Percentiles rank a stretch among this genome's conserved stretches.
Conservation (phyloP, 2,329 filamentous ascomycete species). For the Paraphaeosphaeria minitans region DNA sequence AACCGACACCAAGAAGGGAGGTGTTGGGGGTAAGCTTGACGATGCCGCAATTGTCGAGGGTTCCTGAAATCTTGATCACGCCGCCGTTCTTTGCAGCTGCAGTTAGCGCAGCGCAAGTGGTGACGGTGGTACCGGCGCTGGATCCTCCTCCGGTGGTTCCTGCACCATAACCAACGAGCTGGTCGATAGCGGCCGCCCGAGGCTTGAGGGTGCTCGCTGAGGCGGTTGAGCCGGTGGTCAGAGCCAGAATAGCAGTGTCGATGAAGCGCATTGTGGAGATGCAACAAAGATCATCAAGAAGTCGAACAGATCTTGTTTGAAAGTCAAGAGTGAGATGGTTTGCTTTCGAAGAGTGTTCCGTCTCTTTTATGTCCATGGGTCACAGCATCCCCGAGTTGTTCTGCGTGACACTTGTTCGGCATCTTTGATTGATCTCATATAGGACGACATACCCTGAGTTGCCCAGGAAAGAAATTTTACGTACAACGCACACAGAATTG, state of each 20-base stretch:
- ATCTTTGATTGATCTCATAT: slow-evolving; percentile 7
- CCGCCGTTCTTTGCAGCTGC: slow-evolving; percentile 51
- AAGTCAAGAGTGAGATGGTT: not conserved
- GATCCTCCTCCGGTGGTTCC: slow-evolving; percentile 62
- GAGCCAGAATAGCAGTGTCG: slow-evolving; percentile 27
- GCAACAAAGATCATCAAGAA: not conserved
- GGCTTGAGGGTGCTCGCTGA: slow-evolving; percentile 29
- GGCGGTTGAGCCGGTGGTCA: slow-evolving; percentile 35
- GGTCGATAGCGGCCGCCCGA: slow-evolving; percentile 35
- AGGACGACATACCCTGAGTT: not conserved
- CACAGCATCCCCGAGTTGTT: not conserved
- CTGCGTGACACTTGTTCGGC: not conserved
- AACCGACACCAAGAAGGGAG: slow-evolving; percentile 48
- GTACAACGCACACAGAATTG: not conserved
- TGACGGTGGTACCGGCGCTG: slow-evolving; percentile 62
- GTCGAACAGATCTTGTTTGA: not conserved
- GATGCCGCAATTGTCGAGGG: slow-evolving; percentile 39
- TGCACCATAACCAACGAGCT: slow-evolving; percentile 54
- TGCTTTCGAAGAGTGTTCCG: too few species aligned
- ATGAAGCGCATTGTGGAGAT: slow-evolving; percentile 34
- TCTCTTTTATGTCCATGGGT: slow-evolving; percentile 1
- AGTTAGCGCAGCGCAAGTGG: slow-evolving; percentile 56
- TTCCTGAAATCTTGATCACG: slow-evolving; percentile 42
- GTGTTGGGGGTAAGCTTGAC: slow-evolving; percentile 33
- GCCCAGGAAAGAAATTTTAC: not conserved